Percentiles rank a stretch among this genome's conserved stretches.
phyloP scores from a whole-genome alignment of 2,329 filamentous ascomycete species.

The Seiridium cupressi region DNA sequence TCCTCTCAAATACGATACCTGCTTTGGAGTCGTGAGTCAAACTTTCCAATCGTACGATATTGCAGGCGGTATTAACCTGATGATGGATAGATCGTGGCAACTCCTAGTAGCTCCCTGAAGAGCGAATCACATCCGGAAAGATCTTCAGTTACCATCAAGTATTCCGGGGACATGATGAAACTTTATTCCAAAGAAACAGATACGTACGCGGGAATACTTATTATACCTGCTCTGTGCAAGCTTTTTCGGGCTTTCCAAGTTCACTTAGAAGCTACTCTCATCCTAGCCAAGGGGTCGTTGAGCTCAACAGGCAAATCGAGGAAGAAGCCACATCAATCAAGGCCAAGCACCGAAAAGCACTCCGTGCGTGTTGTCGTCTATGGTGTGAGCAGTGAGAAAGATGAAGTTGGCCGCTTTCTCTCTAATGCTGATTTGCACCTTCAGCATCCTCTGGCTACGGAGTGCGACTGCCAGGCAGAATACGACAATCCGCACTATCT shows the following conservation, averaged over 20 bases:
- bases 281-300: background rate
- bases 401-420: background rate
- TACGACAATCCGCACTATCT: conserved; percentile 6
- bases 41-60: background rate
- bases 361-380: background rate
- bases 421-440: background rate
- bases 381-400: background rate
- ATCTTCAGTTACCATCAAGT: no score
- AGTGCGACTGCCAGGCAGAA: background rate
- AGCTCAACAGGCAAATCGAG: background rate
- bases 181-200: no score
- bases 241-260: no score
- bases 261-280: no score
- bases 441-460: background rate
- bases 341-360: background rate
- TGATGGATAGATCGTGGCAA: background rate
- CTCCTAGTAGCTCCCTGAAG: background rate
- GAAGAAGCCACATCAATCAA: background rate
- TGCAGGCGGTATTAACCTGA: background rate
- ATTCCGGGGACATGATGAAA: no score
- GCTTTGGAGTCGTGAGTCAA: background rate
- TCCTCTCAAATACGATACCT: background rate
- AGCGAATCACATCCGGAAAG: no score
- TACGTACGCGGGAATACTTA: no score
- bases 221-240: no score